Base-by-base conservation (phyloP, 352 stramenopile species). In the Discostella stelligera region DNA sequence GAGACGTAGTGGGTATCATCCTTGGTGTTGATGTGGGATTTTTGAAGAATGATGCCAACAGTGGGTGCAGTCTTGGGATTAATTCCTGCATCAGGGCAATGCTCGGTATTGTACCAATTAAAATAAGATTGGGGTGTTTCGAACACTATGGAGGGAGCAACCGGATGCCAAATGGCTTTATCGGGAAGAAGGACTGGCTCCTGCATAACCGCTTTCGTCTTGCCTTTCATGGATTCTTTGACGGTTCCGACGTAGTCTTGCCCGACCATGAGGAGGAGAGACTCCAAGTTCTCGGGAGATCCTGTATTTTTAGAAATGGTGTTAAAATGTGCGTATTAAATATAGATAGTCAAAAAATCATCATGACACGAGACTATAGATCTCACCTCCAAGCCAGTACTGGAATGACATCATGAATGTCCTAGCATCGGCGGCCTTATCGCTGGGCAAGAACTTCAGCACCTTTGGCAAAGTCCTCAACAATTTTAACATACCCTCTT, bases 401-500 rank as follows among this genome's bases (percentile, higher is more conserved):
- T 96, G 91, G 84, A 96, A 96, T 20, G 89, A 95, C 92, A 96
- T 96, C 91, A 96, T 96, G 71, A 96, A 96, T 44, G 91, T 94
- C 52, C 91, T 83, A 3, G 92, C 92, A 83, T 96, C 92, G 37
- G 90, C 89, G 9, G 92, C 92, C 82, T 96, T 96, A 79, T 96
- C 92, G 77, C 79, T 91, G 0, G 92, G 92, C 23, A 96, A 81
- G 80, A 95, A 96, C 79, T 96, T 96, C 39, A 96, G 79, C 7
- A 96, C 92, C 82, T 96, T 96, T 0, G 92, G 92, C 39, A 96
- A 80, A 53, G 92, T 96, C 60, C 92, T 88, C 37, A 96, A 84
- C 13, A 96, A 80, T 77, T 96, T 96, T n/a, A 96, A 80, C 91
- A 96, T 95, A 59, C 91, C 92, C 82, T 96, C 92, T 75, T 96